phyloP scores from a whole-genome alignment of 805 yeast genomes.

The Myxozyma neotropica region DNA sequence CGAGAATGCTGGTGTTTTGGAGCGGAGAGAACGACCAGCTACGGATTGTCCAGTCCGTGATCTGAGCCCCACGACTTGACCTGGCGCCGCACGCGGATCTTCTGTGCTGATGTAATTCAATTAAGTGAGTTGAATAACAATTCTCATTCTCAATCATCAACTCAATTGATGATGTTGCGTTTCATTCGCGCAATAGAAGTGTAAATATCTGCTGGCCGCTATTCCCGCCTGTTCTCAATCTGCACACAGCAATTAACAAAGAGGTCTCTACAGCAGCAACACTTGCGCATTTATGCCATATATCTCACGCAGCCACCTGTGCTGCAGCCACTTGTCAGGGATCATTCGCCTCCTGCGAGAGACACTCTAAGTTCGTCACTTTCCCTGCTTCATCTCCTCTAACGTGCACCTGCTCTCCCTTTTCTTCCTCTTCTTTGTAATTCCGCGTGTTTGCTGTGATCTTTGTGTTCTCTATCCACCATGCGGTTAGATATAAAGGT shows the following conservation, averaged over 20 bases:
- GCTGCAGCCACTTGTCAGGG: conserved; percentile 12
- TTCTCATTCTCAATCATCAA: no score
- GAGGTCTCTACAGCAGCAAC: neutral
- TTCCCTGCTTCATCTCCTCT: neutral
- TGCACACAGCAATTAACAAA: no score
- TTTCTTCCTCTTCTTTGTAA: neutral
- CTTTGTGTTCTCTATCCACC: neutral
- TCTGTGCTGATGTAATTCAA: neutral
- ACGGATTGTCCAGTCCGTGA: neutral
- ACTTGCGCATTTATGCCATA: neutral
- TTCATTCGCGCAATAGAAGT: no score
- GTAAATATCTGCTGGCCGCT: no score
- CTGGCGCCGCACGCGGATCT: neutral
- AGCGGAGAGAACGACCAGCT: neutral
- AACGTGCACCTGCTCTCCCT: neutral
- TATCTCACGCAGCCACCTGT: neutral
- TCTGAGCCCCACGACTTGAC: neutral
- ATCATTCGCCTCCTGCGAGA: neutral
- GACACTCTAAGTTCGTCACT: neutral
- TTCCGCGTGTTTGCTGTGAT: neutral
- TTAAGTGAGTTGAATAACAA: no score
- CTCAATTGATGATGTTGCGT: no score
- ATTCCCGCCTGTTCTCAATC: no score
- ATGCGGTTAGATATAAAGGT: conserved; percentile 58
- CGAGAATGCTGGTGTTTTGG: neutral